These are phyloP conservation scores for Penicillium sp. DNA, from an alignment of 2,329 filamentous ascomycete species.

Conservation along the genomic window DNA sequence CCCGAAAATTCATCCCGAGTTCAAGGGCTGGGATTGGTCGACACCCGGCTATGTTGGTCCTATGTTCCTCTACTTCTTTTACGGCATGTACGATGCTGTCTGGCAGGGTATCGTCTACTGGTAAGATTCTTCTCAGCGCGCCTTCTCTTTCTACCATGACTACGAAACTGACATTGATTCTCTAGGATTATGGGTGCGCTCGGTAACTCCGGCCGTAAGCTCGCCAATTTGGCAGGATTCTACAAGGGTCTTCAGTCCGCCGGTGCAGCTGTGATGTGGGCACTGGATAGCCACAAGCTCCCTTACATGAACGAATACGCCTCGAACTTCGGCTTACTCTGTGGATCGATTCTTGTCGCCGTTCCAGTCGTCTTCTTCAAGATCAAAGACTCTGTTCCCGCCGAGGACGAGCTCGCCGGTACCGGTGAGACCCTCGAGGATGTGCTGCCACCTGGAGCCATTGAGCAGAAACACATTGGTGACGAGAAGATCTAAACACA, in stretches of 20 bases:
- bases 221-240: constrained; percentile 84
- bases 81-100: constrained; percentile 79
- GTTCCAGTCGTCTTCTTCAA: constrained; percentile 72
- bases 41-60: constrained; percentile 67
- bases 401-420: constrained; percentile 78
- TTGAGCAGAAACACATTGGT: constrained; percentile 13
- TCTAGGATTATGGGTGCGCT: constrained; percentile 81
- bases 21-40: constrained; percentile 59
- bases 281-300: constrained; percentile 60
- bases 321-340: constrained; percentile 69
- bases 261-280: constrained; percentile 62
- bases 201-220: constrained; percentile 85
- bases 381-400: constrained; percentile 69
- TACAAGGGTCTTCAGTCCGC: constrained; percentile 86
- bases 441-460: constrained; percentile 47
- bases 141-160: not conserved
- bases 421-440: constrained; percentile 77
- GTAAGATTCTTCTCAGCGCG: constrained; percentile 42
- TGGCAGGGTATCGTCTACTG: constrained; percentile 92
- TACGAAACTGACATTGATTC: not conserved
- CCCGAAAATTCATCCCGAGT: constrained; percentile 5
- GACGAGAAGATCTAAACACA: constrained; percentile 5
- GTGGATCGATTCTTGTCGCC: constrained; percentile 66
- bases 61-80: constrained; percentile 86
- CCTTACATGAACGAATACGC: constrained; percentile 70